phyloP scores from a whole-genome alignment of 495 filamentous ascomycete genomes.

The Diplogelasinospora grovesii region DNA sequence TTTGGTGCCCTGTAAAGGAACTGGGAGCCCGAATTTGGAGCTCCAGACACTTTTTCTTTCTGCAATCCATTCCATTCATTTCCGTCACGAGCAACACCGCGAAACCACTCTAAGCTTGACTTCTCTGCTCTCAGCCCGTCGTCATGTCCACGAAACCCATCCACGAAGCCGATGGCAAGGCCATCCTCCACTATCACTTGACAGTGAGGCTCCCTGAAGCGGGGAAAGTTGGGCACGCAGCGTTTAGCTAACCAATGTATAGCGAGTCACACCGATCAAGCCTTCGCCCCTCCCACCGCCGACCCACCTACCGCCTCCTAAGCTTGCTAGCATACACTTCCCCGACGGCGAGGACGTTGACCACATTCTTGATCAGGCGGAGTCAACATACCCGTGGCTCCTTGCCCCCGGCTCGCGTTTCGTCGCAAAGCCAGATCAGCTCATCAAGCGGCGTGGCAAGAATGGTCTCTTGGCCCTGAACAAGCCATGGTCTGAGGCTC shows the following conservation, averaged over 20 bases:
- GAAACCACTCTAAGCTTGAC: too few species aligned
- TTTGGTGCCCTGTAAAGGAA: too few species aligned
- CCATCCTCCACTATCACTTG: constrained; percentile 99
- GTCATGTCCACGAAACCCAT: constrained; percentile 98
- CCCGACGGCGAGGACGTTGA: constrained; percentile 76
- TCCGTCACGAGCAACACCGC: too few species aligned
- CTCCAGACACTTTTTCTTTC: too few species aligned
- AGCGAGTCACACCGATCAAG: constrained; percentile 94
- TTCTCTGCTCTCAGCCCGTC: too few species aligned
- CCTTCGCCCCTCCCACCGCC: constrained; percentile 83
- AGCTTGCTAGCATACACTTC: constrained; percentile 89
- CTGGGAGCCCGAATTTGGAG: too few species aligned
- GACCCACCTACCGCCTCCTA: constrained; percentile 83
- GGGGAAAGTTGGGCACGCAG: too few species aligned
- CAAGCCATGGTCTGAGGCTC: constrained; percentile 91
- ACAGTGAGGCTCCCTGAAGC: too few species aligned
- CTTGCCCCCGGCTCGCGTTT: constrained; percentile 76
- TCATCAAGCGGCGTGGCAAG: constrained; percentile 99
- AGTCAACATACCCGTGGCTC: constrained; percentile 93
- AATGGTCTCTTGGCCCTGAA: constrained; percentile 93
- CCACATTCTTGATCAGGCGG: constrained; percentile 88
- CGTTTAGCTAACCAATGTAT: too few species aligned
- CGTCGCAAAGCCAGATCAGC: constrained; percentile 98
- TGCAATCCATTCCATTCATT: too few species aligned
- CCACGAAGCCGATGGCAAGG: constrained; percentile 98